A percentile compares a stretch with the other conserved stretches of the same genome.
These are phyloP conservation scores for Fraxinus platypoda DNA, from an alignment of 305 asterid species.

Conservation along the genomic window DNA sequence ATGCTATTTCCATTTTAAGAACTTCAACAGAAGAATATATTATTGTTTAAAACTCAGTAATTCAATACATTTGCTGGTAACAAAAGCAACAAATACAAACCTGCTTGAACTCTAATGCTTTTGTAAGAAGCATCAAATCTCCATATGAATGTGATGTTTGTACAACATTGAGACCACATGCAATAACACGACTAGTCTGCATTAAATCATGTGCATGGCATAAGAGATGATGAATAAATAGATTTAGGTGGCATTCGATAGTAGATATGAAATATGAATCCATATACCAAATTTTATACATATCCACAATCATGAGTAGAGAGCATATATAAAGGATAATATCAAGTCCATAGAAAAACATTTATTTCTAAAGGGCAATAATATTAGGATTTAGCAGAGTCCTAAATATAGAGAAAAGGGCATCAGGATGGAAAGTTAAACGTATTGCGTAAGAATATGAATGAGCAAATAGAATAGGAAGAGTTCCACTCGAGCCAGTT, in stretches of 20 bases:
- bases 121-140: conserved; percentile 68
- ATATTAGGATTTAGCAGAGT: background rate
- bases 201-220: conserved; percentile 23
- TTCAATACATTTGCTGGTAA: conserved; percentile 13
- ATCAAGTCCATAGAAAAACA: background rate
- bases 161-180: conserved; percentile 74
- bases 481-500: background rate
- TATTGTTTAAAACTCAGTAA: background rate
- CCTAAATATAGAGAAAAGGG: background rate
- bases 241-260: background rate
- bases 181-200: conserved; percentile 79
- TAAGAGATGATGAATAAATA: conserved; percentile 1
- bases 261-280: background rate
- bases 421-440: background rate
- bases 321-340: background rate
- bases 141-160: conserved; percentile 85
- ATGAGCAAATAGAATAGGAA: background rate
- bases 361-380: background rate
- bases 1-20: background rate
- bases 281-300: background rate
- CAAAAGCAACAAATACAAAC: conserved; percentile 33
- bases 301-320: background rate
- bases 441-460: background rate
- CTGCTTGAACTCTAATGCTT: conserved; percentile 77
- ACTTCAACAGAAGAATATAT: background rate